Evolutionary conservation across 345 rosid genomes (phyloP).

Genomic region (Eucalyptus melliodora): DNA sequence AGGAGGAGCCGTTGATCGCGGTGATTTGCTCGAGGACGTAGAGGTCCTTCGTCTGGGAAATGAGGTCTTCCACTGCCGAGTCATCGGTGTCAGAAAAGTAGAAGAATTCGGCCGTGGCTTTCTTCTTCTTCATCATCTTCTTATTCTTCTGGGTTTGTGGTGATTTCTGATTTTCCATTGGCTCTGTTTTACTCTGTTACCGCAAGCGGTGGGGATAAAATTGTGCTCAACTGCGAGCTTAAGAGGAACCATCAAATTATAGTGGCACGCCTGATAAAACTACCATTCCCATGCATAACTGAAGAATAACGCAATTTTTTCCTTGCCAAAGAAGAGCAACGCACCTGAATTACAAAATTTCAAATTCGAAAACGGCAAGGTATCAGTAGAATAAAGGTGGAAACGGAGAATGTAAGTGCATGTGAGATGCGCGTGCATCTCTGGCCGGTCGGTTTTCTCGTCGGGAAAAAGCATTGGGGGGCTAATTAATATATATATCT

Average conservation of each 20-base stretch:
- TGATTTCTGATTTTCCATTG: not conserved
- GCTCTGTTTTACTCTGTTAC: not conserved
- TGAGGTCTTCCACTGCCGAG: not conserved
- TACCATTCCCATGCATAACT: not conserved
- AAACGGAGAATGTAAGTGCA: not conserved
- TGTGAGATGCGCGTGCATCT: not conserved
- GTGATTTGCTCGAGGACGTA: slow-evolving; percentile 49
- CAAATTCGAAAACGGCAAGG: not conserved
- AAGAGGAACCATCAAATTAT: too few relatives aligned
- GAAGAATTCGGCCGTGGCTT: not conserved
- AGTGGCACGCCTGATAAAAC: not conserved
- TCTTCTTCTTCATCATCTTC: not conserved
- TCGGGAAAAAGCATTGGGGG: not conserved
- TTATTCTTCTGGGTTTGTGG: not conserved
- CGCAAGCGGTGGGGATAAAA: not conserved
- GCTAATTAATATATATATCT: too few relatives aligned
- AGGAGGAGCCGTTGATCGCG: slow-evolving; percentile 50
- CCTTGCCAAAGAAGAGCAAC: too few relatives aligned
- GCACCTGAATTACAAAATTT: too few relatives aligned
- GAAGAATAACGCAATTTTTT: not conserved
- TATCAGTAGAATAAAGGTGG: not conserved
- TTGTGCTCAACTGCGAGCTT: not conserved
- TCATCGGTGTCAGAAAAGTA: not conserved
- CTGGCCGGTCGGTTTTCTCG: fast-evolving
- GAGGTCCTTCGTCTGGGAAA: slow-evolving; percentile 6